phyloP scores from a whole-genome alignment of 306 rosid species.

The Crotalaria pallida region DNA sequence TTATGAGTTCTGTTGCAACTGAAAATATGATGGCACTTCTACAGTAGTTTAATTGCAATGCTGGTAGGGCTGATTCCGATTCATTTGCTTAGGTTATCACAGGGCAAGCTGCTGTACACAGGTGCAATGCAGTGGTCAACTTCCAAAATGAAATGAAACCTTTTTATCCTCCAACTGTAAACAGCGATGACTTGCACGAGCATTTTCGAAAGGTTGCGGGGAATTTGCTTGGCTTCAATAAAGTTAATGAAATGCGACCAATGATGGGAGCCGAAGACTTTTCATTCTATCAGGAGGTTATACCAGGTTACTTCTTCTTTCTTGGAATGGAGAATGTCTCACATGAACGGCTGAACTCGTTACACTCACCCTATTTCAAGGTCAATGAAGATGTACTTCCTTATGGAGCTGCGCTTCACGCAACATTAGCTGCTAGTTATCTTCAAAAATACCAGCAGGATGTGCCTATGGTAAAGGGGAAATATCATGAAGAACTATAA shows the following conservation, averaged over 20 bases:
- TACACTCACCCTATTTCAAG: constrained; percentile 48
- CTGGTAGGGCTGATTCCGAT: not conserved
- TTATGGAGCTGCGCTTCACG: constrained; percentile 76
- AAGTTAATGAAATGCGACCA: constrained; percentile 46
- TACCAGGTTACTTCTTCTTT: constrained; percentile 57
- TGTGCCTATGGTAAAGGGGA: constrained; percentile 9
- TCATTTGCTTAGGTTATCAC: constrained; percentile 47
- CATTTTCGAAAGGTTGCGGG: constrained; percentile 52
- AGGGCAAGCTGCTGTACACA: constrained; percentile 79
- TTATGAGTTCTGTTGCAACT: not conserved
- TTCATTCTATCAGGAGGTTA: constrained; percentile 56
- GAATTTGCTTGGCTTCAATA: constrained; percentile 50
- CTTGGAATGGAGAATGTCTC: constrained; percentile 52
- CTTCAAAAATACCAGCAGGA: constrained; percentile 36
- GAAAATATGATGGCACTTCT: too few relatives aligned
- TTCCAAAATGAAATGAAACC: constrained; percentile 38
- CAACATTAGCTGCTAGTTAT: constrained; percentile 52
- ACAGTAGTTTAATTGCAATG: not conserved
- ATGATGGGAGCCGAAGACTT: constrained; percentile 64
- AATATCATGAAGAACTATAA: constrained; percentile 47
- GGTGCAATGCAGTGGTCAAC: constrained; percentile 73
- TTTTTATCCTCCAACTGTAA: constrained; percentile 57
- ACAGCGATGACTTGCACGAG: constrained; percentile 46
- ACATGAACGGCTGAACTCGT: constrained; percentile 24
- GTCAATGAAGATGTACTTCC: constrained; percentile 57